phyloP scores from a whole-genome alignment of 2,329 filamentous ascomycete genomes.

The Phialophora macrospora region DNA sequence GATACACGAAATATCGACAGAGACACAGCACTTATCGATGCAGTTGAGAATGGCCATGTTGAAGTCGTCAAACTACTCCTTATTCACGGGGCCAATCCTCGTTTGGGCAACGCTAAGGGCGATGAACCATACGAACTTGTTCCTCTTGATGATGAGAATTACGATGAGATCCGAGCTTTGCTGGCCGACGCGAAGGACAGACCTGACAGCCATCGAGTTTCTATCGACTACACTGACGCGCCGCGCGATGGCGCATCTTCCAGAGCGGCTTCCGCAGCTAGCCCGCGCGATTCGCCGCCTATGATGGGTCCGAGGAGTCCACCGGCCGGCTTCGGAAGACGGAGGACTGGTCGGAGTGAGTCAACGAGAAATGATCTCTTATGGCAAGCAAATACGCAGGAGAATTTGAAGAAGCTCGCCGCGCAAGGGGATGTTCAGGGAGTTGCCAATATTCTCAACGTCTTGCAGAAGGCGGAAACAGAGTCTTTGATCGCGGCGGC shows the following conservation, averaged over 20 bases:
- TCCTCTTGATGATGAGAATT: slow-evolving; percentile 73
- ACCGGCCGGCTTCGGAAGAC: slow-evolving; percentile 44
- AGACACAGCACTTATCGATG: slow-evolving; percentile 93
- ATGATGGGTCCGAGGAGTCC: slow-evolving; percentile 48
- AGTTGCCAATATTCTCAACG: slow-evolving; percentile 56
- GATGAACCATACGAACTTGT: slow-evolving; percentile 89
- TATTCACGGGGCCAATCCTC: slow-evolving; percentile 85
- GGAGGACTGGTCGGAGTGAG: slow-evolving; percentile 56
- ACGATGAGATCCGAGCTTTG: slow-evolving; percentile 74
- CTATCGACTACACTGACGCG: slow-evolving; percentile 48
- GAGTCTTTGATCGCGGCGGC: slow-evolving; percentile 90
- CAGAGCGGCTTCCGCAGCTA: slow-evolving; percentile 51
- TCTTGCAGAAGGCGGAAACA: slow-evolving; percentile 68
- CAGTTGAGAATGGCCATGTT: slow-evolving; percentile 91
- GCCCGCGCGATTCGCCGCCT: slow-evolving; percentile 52
- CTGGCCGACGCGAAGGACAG: slow-evolving; percentile 68
- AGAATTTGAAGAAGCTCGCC: slow-evolving; percentile 55
- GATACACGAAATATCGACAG: slow-evolving; percentile 79
- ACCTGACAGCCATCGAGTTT: slow-evolving; percentile 49
- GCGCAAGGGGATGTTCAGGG: slow-evolving; percentile 57
- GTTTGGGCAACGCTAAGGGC: slow-evolving; percentile 87
- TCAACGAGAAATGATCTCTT: slow-evolving; percentile 56
- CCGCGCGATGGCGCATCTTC: slow-evolving; percentile 48
- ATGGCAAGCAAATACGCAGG: slow-evolving; percentile 57
- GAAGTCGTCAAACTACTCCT: slow-evolving; percentile 85